Conservation (phyloP, 768 basidiomycete genomes). For the Infundibulicybe gibba region DNA sequence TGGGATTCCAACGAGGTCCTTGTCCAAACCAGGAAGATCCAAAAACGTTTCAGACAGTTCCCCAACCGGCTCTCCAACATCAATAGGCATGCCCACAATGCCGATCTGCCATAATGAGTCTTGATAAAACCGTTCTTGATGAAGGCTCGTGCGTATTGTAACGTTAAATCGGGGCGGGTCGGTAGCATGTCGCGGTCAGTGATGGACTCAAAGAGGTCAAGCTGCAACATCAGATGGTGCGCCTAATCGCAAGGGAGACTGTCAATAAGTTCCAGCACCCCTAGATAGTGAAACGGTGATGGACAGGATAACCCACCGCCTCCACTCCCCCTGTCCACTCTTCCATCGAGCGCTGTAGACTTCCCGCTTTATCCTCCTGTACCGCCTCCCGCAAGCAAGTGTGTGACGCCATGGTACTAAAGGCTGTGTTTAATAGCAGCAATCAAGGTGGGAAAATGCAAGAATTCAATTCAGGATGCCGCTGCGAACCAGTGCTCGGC, state of each 20-base stretch:
- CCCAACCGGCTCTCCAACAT: slow-evolving; percentile 85
- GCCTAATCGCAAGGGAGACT: slow-evolving; percentile 85
- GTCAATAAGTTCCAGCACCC: slow-evolving; percentile 53
- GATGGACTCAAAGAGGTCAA: slow-evolving; percentile 92
- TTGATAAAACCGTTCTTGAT: slow-evolving; percentile 98
- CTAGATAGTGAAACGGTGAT: slow-evolving; percentile 1
- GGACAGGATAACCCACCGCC: too few relatives aligned
- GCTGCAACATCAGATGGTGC: slow-evolving; percentile 90
- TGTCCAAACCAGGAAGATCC: too few relatives aligned
- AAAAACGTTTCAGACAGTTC: slow-evolving; percentile 88
- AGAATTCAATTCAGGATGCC: too few relatives aligned
- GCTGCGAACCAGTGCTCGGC: too few relatives aligned
- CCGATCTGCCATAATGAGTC: slow-evolving; percentile 98
- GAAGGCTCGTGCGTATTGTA: slow-evolving; percentile 91
- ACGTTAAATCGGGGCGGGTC: slow-evolving; percentile 85
- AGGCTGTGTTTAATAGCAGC: too few relatives aligned
- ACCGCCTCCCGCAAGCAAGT: slow-evolving; percentile 79
- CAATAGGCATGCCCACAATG: slow-evolving; percentile 87
- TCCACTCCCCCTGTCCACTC: too few relatives aligned
- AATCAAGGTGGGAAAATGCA: too few relatives aligned
- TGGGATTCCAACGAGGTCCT: too few relatives aligned
- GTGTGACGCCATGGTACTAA: slow-evolving; percentile 72
- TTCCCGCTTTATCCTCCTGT: slow-evolving; percentile 80
- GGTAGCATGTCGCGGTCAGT: slow-evolving; percentile 96
- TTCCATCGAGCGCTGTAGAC: slow-evolving; percentile 70